A percentile compares a stretch with the other conserved stretches of the same genome.
These are phyloP conservation scores for Yamadazyma oceani DNA, from an alignment of 1,139 yeast genomes.

Conservation along the genomic window DNA sequence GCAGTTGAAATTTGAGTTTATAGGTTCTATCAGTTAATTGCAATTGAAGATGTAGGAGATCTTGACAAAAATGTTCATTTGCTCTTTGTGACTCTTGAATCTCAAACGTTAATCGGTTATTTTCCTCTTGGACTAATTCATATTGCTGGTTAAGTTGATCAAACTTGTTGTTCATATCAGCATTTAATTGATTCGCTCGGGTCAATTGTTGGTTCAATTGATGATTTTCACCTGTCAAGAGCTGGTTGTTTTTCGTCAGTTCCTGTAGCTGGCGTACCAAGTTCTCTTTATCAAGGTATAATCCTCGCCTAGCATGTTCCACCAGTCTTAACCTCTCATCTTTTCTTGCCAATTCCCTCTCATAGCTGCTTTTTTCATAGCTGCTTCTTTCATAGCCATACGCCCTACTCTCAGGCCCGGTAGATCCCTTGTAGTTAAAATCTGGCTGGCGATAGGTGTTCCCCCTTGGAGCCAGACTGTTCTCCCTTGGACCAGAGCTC, in stretches of 20 bases:
- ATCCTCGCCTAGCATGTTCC: neutral
- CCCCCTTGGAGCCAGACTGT: no score
- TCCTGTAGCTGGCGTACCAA: neutral
- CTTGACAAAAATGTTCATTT: neutral
- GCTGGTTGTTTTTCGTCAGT: neutral
- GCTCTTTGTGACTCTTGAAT: neutral
- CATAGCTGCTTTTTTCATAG: no score
- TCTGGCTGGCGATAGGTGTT: no score
- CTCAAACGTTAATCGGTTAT: neutral
- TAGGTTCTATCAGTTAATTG: constrained; percentile 11
- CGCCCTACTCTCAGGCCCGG: no score
- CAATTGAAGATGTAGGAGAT: constrained; percentile 4
- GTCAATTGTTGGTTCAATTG: neutral
- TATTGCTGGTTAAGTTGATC: constrained; percentile 1
- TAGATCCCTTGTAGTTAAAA: no score
- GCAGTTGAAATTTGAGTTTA: constrained; percentile 8
- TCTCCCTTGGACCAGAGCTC: no score
- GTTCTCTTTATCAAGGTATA: neutral
- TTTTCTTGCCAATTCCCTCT: neutral
- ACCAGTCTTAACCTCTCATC: neutral
- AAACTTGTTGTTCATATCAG: neutral
- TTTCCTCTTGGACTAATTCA: neutral
- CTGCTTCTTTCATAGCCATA: no score
- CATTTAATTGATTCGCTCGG: neutral
- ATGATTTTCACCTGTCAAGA: neutral